Evolutionary conservation across 2,329 filamentous ascomycete genomes (phyloP).

Genomic region (Penicillium thymicola): DNA sequence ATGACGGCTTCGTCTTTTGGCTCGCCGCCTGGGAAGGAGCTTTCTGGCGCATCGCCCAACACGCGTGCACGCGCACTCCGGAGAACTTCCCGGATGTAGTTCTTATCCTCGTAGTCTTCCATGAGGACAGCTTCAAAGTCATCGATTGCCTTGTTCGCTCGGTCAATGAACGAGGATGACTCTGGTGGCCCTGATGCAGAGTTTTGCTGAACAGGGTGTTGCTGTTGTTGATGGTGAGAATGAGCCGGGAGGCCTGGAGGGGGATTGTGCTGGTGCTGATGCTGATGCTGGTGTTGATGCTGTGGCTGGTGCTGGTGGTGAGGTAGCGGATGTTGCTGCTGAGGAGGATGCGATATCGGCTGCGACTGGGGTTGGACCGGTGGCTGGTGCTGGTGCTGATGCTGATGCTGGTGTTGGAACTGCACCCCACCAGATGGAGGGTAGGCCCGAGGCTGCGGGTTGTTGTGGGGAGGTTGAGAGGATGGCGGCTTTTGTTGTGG

Average conservation of each 20-base stretch:
- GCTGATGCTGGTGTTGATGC: conserved; percentile 11
- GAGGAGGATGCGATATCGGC: conserved; percentile 15
- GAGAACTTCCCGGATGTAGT: conserved; percentile 45
- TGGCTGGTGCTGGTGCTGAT: conserved; percentile 18
- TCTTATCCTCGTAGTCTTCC: conserved; percentile 46
- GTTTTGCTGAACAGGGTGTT: conserved; percentile 21
- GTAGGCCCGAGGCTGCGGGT: conserved; percentile 18
- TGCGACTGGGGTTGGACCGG: conserved; percentile 15
- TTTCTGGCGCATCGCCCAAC: conserved; percentile 39
- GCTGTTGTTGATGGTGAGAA: conserved; percentile 19
- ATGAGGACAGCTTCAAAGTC: conserved; percentile 45
- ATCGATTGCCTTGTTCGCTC: conserved; percentile 45
- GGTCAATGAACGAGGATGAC: conserved; percentile 38
- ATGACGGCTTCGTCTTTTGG: conserved; percentile 45
- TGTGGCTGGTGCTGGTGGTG: conserved; percentile 6
- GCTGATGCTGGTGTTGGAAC: conserved; percentile 18
- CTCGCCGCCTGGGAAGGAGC: conserved; percentile 44
- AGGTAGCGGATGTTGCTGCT: conserved; percentile 7
- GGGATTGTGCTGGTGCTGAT: conserved; percentile 26
- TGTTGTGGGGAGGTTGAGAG: conserved; percentile 21
- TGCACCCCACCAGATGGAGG: conserved; percentile 16
- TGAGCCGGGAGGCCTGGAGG: conserved; percentile 16
- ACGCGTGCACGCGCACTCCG: conserved; percentile 43
- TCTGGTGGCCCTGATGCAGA: conserved; percentile 27
- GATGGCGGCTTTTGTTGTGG: conserved; percentile 18